These are phyloP conservation scores for Ascodesmis nigricans DNA, from an alignment of 495 filamentous ascomycete species.

Conservation along the genomic window DNA sequence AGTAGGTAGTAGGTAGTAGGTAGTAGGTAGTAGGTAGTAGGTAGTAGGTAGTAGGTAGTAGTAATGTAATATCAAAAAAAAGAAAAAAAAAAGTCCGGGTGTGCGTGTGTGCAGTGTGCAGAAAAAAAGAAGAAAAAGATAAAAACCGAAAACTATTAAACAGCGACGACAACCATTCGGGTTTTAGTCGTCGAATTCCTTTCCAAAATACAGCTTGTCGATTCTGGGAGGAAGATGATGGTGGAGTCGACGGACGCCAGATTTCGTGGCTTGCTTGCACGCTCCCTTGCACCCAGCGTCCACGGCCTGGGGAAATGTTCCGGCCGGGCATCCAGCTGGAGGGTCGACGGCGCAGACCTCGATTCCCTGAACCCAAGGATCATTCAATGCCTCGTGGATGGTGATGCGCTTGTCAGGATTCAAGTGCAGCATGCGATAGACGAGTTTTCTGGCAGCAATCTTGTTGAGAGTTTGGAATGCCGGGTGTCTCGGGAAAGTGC, in stretches of 20 bases:
- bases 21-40: no score
- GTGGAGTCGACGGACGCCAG: slow-evolving; percentile 20
- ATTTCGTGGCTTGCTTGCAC: slow-evolving; percentile 17
- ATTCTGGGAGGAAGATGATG: slow-evolving; percentile 15
- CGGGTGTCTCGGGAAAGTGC: slow-evolving; percentile 31
- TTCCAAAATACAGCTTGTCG: no score
- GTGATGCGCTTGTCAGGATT: slow-evolving; percentile 41
- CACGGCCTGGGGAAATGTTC: slow-evolving; percentile 23
- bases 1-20: no score
- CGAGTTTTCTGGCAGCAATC: slow-evolving; percentile 34
- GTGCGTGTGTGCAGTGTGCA: no score
- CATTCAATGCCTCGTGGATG: slow-evolving; percentile 37
- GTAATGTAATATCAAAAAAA: no score
- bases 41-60: no score
- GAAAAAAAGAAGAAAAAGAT: no score
- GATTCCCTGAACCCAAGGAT: slow-evolving; percentile 40
- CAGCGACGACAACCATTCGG: no score
- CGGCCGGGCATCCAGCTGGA: slow-evolving; percentile 25
- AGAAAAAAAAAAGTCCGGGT: no score
- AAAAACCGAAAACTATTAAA: no score
- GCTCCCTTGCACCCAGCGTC: slow-evolving; percentile 18
- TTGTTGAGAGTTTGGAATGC: slow-evolving; percentile 29
- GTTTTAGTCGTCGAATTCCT: no score
- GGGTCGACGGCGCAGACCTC: slow-evolving; percentile 49
- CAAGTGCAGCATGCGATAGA: slow-evolving; percentile 59